Conservation (phyloP, 2,329 filamentous ascomycete genomes). For the Botrytis aclada region DNA sequence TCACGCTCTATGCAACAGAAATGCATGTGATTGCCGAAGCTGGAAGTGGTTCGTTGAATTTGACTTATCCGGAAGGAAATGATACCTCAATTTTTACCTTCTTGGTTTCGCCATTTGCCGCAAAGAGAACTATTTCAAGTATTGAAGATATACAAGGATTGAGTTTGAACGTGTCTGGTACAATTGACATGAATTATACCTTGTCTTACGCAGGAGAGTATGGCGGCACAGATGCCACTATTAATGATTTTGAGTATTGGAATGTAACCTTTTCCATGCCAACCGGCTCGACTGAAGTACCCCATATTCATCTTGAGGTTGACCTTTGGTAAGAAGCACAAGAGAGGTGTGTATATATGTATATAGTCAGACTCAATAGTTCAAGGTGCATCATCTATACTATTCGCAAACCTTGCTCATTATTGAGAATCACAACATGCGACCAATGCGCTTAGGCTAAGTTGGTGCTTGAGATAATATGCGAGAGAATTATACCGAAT, state of each 20-base stretch:
- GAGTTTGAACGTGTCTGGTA: constrained; percentile 42
- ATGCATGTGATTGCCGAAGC: constrained; percentile 43
- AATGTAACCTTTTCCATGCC: constrained; percentile 8
- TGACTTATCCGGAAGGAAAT: constrained; percentile 54
- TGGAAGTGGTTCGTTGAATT: constrained; percentile 43
- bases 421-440: background rate
- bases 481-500: background rate
- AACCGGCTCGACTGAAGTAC: background rate
- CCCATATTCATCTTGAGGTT: background rate
- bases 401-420: background rate
- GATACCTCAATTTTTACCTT: constrained; percentile 49
- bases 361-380: background rate
- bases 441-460: background rate
- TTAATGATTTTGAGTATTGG: constrained; percentile 16
- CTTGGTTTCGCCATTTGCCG: constrained; percentile 47
- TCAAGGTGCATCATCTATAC: background rate
- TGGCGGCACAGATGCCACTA: constrained; percentile 1
- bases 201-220: background rate
- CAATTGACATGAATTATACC: constrained; percentile 5
- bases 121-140: constrained; percentile 43
- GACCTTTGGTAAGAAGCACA: background rate
- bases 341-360: background rate
- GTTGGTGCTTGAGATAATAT: background rate
- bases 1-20: constrained; percentile 39
- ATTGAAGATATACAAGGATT: constrained; percentile 51